phyloP scores from a whole-genome alignment of 805 yeast genomes.

The Yarrowia bubula region DNA sequence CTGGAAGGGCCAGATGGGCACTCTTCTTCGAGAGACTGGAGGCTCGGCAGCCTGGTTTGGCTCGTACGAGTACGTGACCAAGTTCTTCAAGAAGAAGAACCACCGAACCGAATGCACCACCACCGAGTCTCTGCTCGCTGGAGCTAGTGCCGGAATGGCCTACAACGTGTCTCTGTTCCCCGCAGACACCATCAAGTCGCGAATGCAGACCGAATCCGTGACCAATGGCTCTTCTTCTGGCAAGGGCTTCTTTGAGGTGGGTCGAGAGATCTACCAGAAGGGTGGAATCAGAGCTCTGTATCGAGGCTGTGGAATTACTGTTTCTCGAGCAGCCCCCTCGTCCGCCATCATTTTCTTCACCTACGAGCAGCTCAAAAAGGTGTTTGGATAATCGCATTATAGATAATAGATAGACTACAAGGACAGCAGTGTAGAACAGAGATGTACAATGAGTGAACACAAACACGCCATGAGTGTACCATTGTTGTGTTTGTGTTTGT shows the following conservation, averaged over 20 bases:
- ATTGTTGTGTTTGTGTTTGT: too few relatives aligned
- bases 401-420: conserved; percentile 2
- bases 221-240: conserved; percentile 39
- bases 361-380: conserved; percentile 51
- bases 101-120: conserved; percentile 40
- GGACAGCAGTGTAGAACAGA: neutral
- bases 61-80: conserved; percentile 61
- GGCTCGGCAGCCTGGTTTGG: conserved; percentile 97
- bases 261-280: conserved; percentile 43
- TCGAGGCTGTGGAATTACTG: conserved; percentile 80
- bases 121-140: conserved; percentile 64
- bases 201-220: conserved; percentile 66
- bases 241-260: conserved; percentile 43
- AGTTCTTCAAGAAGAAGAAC: conserved; percentile 17
- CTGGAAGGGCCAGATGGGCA: conserved; percentile 85
- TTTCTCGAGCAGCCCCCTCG: conserved; percentile 81
- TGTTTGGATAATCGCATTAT: neutral
- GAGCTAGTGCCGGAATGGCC: conserved; percentile 82
- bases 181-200: conserved; percentile 84
- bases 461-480: too few relatives aligned
- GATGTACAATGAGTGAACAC: too few relatives aligned
- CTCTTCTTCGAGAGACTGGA: conserved; percentile 76
- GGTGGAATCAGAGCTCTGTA: conserved; percentile 74
- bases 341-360: conserved; percentile 81
- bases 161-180: conserved; percentile 83